These are phyloP conservation scores for Lanzia echinophila DNA, from an alignment of 2,329 filamentous ascomycete species.

Conservation along the genomic window DNA sequence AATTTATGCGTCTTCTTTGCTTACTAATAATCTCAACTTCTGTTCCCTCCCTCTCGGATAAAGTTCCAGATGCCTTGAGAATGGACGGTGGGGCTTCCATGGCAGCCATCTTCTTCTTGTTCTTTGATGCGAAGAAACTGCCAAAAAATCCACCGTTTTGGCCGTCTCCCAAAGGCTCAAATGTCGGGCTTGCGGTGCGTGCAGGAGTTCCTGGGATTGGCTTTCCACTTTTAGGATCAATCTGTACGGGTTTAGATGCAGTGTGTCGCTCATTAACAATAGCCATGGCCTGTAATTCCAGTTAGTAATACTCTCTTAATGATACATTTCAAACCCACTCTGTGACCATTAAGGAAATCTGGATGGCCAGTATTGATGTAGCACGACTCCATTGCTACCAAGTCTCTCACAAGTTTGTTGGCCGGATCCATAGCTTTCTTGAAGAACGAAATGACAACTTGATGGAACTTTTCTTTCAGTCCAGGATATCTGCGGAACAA, in stretches of 20 bases:
- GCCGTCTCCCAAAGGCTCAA: slow-evolving; percentile 45
- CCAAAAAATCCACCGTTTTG: slow-evolving; percentile 84
- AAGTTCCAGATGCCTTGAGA: slow-evolving; percentile 86
- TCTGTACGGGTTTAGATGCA: slow-evolving; percentile 77
- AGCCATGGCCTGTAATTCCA: slow-evolving; percentile 67
- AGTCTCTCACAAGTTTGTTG: slow-evolving; percentile 89
- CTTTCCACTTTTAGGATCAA: slow-evolving; percentile 98
- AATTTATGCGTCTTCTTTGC: slow-evolving; percentile 27
- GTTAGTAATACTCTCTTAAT: slow-evolving; percentile 21
- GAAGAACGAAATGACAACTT: slow-evolving; percentile 88
- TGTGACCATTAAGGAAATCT: slow-evolving; percentile 93
- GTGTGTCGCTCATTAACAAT: slow-evolving; percentile 92
- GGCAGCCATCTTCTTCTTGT: slow-evolving; percentile 99
- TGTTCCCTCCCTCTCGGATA: slow-evolving; percentile 89
- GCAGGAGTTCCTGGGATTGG: slow-evolving; percentile 68
- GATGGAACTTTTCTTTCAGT: slow-evolving; percentile 94
- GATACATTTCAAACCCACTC: slow-evolving; percentile 41
- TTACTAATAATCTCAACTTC: slow-evolving; percentile 98
- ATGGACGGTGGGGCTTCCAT: slow-evolving; percentile 94
- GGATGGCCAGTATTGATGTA: slow-evolving; percentile 99
- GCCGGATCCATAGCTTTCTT: slow-evolving; percentile 98
- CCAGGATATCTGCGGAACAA: slow-evolving; percentile 89
- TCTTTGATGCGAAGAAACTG: slow-evolving; percentile 97
- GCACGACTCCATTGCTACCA: slow-evolving; percentile 91
- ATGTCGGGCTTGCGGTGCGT: slow-evolving; percentile 68